Conservation (phyloP, 2,329 filamentous ascomycete genomes). For the Trichothecium sympodiale region DNA sequence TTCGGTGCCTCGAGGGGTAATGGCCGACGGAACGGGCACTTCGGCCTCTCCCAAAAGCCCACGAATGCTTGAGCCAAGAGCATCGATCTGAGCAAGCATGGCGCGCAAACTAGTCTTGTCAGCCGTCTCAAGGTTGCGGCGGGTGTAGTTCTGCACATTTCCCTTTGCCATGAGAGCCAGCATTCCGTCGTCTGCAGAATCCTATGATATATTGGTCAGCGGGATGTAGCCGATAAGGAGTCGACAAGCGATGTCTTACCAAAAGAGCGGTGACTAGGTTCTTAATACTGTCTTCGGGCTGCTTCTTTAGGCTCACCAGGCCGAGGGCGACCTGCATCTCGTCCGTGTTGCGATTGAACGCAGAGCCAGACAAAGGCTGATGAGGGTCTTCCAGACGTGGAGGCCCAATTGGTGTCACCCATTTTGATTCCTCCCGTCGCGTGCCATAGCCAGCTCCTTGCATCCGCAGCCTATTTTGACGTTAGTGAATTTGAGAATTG, state of each 20-base stretch:
- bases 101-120: constrained; percentile 35
- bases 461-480: constrained; percentile 19
- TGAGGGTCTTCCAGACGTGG: constrained; percentile 10
- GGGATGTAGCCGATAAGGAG: not conserved
- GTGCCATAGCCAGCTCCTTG: constrained; percentile 26
- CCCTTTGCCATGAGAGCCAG: constrained; percentile 37
- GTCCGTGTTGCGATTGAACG: constrained; percentile 35
- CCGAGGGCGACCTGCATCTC: constrained; percentile 58
- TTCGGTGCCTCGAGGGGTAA: constrained; percentile 6
- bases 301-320: constrained; percentile 44
- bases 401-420: constrained; percentile 15
- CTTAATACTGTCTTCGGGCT: constrained; percentile 36
- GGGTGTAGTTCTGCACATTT: constrained; percentile 30
- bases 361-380: constrained; percentile 17
- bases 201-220: constrained; percentile 19
- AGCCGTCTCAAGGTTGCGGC: constrained; percentile 24
- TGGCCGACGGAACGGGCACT: constrained; percentile 6
- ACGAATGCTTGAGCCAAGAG: constrained; percentile 30
- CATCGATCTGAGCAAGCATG: constrained; percentile 35
- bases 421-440: constrained; percentile 17
- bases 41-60: constrained; percentile 22
- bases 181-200: constrained; percentile 31
- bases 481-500: constrained; percentile 3
- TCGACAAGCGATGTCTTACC: constrained; percentile 34
- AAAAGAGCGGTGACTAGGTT: constrained; percentile 49